A percentile compares a stretch with the other conserved stretches of the same genome.
Evolutionary conservation across 306 rosid genomes (phyloP).

Genomic region (Acacia acuminata): DNA sequence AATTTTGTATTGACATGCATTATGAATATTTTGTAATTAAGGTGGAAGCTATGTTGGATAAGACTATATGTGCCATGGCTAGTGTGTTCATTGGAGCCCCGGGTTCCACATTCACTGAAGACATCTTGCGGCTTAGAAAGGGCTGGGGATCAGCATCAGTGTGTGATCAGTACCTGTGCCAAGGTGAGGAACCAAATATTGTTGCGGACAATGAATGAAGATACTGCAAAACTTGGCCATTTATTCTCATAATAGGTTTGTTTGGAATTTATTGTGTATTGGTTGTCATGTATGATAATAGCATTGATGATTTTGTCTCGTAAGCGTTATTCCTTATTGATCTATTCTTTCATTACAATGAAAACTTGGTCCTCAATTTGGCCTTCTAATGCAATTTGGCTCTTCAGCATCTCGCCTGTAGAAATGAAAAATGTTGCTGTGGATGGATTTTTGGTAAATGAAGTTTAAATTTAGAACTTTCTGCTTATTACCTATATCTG

Average conservation of each 20-base stretch:
- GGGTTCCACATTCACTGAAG: constrained; percentile 96
- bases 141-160: constrained; percentile 85
- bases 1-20: constrained; percentile 28
- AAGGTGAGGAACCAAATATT: constrained; percentile 83
- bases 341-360: constrained; percentile 40
- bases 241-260: constrained; percentile 22
- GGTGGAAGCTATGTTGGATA: constrained; percentile 99
- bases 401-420: constrained; percentile 13
- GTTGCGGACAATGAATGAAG: constrained; percentile 77
- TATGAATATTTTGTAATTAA: constrained; percentile 32
- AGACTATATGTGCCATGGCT: constrained; percentile 95
- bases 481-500: background rate
- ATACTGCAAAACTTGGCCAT: constrained; percentile 3
- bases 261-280: constrained; percentile 35
- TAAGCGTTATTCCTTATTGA: constrained; percentile 30
- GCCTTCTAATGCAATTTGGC: constrained; percentile 22
- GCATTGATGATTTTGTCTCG: constrained; percentile 30
- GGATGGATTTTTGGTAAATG: background rate
- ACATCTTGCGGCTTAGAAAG: constrained; percentile 84
- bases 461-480: background rate
- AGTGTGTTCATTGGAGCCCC: constrained; percentile 90
- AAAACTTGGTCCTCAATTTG: constrained; percentile 30
- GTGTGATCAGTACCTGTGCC: constrained; percentile 96
- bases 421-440: constrained; percentile 22
- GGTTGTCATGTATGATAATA: constrained; percentile 46